Base-by-base conservation (phyloP, 23 red algal genomes). In the Gracilaria domingensis region DNA sequence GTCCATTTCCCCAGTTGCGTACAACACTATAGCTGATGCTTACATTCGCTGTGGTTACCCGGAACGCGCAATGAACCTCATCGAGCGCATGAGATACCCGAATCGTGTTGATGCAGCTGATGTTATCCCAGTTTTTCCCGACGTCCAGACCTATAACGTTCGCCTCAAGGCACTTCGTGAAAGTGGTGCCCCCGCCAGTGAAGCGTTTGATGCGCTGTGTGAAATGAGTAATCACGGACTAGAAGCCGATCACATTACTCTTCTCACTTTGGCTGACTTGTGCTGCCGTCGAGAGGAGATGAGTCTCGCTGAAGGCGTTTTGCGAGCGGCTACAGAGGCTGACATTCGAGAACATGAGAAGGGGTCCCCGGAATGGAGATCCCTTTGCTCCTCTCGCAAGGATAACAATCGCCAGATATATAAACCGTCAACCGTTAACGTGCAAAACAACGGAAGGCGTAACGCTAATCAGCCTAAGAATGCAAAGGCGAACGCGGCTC, bases 1-100 rank as follows among this genome's bases (percentile, higher is more conserved):
- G 12, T 39, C 38, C 32, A 89, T 89, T n/a, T 89, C 72, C 13
- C 86, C 86, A 49, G 86, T 89, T 50, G 86, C 86, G 38, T 84
- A 84, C 80, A 84, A 83, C 48, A 76, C 89, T 36, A 93, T 93
- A 35, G 89, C 89, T 32, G 89, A 93, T 75, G 89, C 89, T 37
- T 93, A 93, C 89, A 79, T 85, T 74, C 89, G 89, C 21, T 83
- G 79, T 48, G 89, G 89, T 17, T 83, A 84, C 53, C 66, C 89
- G 30, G 76, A 36, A 1, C 61, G 66, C 23, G 89, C 89, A 20
- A 57, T 93, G 47, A 83, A 72, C 23, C 51, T 93, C 0, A 61
- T 93, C n/a, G 80, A 84, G 64, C 72, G 80, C 48, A 89, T 89
- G 86, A 45, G 86, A 17, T 47, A 75, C 45, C 51, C 50, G n/a